Conservation (phyloP, 257 asterid genomes). For the Solanum chmielewskii region DNA sequence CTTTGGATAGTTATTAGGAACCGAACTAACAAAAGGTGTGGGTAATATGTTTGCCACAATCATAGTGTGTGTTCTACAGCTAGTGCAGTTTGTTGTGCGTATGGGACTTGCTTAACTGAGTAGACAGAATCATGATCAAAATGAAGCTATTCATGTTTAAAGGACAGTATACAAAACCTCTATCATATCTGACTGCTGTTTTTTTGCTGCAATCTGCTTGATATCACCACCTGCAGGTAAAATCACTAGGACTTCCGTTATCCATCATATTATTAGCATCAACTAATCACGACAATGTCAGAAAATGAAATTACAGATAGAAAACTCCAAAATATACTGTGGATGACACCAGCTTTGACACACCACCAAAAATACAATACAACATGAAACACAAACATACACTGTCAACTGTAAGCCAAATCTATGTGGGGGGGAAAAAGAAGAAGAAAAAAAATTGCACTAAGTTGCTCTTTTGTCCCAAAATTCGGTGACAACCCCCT, state of each 20-base stretch:
- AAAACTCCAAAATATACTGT: neutral
- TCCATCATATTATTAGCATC: slow-evolving; percentile 9
- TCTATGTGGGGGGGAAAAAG: slow-evolving; percentile 16
- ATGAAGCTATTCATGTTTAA: neutral
- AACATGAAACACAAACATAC: neutral
- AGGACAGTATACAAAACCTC: slow-evolving; percentile 44
- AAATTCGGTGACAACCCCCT: slow-evolving; percentile 84
- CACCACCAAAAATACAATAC: neutral
- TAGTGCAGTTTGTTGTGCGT: neutral
- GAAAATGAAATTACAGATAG: neutral
- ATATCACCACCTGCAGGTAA: slow-evolving; percentile 80
- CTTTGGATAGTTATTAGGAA: neutral
- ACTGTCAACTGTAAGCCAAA: slow-evolving; percentile 4
- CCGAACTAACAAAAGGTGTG: neutral
- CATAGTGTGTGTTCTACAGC: neutral
- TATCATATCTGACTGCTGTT: slow-evolving; percentile 51
- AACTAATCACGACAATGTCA: neutral
- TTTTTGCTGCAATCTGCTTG: slow-evolving; percentile 61
- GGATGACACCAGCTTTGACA: neutral
- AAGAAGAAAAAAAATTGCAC: slow-evolving; percentile 14
- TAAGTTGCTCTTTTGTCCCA: slow-evolving; percentile 73
- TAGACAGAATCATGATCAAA: neutral
- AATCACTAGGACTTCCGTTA: slow-evolving; percentile 24
- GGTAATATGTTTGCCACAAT: neutral
- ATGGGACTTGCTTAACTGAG: neutral